Conservation (phyloP, 352 stramenopile genomes). For the Pythium brachiatum region DNA sequence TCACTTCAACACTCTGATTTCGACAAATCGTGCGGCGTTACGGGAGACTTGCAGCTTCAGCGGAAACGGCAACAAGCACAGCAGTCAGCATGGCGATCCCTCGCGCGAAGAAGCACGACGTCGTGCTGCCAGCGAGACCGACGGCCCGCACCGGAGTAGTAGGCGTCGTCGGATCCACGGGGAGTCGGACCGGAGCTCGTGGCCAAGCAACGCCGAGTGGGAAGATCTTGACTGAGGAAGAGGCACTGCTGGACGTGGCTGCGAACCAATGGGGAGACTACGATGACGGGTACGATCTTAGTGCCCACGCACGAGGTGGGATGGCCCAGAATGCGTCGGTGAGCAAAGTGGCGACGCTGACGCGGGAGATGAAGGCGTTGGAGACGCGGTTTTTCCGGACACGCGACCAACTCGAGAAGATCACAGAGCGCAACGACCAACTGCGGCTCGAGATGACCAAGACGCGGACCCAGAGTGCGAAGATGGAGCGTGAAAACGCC, state of each 20-base stretch:
- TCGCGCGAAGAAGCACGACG: conserved; percentile 9
- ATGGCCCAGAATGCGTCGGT: conserved; percentile 9
- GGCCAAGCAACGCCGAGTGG: background rate
- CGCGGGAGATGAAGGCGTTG: conserved; percentile 66
- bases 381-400: conserved; percentile 81
- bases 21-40: background rate
- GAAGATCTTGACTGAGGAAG: conserved; percentile 1
- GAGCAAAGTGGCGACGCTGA: conserved; percentile 62
- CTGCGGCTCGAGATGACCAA: conserved; percentile 56
- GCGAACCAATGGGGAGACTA: conserved; percentile 27
- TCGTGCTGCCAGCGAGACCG: background rate
- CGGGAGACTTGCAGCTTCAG: background rate
- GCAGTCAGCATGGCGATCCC: conserved; percentile 14
- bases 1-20: background rate
- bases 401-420: conserved; percentile 66
- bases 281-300: background rate
- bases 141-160: background rate
- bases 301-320: background rate
- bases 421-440: conserved; percentile 57
- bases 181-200: background rate
- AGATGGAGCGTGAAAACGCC: conserved; percentile 55
- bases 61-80: background rate
- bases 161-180: background rate
- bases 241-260: background rate
- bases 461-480: conserved; percentile 28